Percentiles rank a stretch among this genome's conserved stretches.
Evolutionary conservation across 2,329 filamentous ascomycete species (phyloP).

Genomic region (Penicillium verrucosum): DNA sequence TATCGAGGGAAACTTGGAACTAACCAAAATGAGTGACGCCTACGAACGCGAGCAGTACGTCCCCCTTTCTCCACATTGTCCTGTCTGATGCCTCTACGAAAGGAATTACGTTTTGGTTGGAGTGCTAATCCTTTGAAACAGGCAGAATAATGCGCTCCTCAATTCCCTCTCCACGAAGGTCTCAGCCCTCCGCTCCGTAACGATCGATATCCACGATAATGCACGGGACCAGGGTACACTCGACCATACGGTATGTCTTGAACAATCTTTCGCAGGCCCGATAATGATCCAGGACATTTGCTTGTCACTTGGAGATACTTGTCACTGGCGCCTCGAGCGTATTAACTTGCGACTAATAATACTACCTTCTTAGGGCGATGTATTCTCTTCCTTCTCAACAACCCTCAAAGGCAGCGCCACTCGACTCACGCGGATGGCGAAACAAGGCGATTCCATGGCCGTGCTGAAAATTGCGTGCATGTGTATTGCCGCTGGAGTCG

Average conservation of each 20-base stretch:
- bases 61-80: background rate
- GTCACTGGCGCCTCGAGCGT: no score
- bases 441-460: constrained; percentile 83
- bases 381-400: constrained; percentile 82
- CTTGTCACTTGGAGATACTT: background rate
- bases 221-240: constrained; percentile 84
- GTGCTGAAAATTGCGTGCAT: constrained; percentile 87
- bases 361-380: constrained; percentile 62
- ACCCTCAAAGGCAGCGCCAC: constrained; percentile 79
- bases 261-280: background rate
- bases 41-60: constrained; percentile 70
- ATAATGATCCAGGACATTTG: background rate
- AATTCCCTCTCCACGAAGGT: constrained; percentile 90
- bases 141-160: constrained; percentile 92
- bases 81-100: background rate
- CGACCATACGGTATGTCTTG: constrained; percentile 69
- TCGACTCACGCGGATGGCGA: constrained; percentile 84
- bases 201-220: constrained; percentile 96
- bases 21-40: constrained; percentile 63
- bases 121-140: constrained; percentile 26
- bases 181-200: constrained; percentile 85
- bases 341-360: constrained; percentile 3
- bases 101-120: background rate
- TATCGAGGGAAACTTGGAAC: background rate
- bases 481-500: constrained; percentile 66